Base-by-base conservation (phyloP, 2,329 filamentous ascomycete species). In the Akanthomyces muscarius region DNA sequence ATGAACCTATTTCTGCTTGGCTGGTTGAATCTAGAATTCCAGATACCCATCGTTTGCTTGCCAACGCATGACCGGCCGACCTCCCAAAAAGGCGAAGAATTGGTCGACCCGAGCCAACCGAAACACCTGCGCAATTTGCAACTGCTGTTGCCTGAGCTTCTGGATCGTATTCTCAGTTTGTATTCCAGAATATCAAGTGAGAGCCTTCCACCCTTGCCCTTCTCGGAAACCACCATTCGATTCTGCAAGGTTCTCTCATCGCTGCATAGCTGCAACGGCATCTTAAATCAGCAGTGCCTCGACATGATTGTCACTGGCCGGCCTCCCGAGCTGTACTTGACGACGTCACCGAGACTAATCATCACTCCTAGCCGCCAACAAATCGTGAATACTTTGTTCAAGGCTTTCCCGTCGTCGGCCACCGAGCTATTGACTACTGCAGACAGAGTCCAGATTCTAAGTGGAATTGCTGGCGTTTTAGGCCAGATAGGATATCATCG, bases 391-490 rank as follows among this genome's bases (percentile, higher is more conserved):
- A 80, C 87, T 16, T 73, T 92, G 4, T 88, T 91, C 74, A 85
- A 83, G 66, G 90, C 89, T 6, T 87, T 91, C 63, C 91, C 90
- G 11, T 83, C 85, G 4, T 84, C 84, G 5, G 81, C 85, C 7
- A 83, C 87, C 0, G 89, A 90, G 66, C 72, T 85, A 33, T 78
- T 96, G 59, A 89, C 88, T 3, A 85, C 89, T 4, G 86, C 87
- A 11, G 93, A 97, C 74, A 84, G 90, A 25, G 86, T 91, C 13
- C 86, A 89, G 11, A 88, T 97, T 42, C 80, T 97, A 18, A 89
- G 92, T 67, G 94, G 92, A 14, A 92, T 98, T 67, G 89, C 92
- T 8, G 87, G 90, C n/a, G 86, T 96, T n/a, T 80, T 97, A 11
- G 89, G 91, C 0, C 81, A 86, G 6, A 76, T 99, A 8, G 91